These are phyloP conservation scores for Kluyveromyces sp. DNA, from an alignment of 1,139 yeast species.

Conservation along the genomic window DNA sequence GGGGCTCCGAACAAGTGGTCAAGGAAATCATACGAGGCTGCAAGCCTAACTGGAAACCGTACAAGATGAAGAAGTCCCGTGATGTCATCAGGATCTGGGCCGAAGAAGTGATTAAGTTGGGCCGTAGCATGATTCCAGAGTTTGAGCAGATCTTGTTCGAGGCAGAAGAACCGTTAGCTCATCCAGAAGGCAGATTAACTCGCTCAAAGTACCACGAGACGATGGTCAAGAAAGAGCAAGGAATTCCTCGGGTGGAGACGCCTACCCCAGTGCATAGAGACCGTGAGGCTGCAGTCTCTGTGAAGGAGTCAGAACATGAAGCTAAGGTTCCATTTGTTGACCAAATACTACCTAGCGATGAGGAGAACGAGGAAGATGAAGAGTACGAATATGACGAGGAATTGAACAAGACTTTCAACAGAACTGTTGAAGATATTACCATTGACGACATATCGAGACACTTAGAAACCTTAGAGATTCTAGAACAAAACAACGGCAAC, in stretches of 20 bases:
- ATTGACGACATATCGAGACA: conserved; percentile 34
- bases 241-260: conserved; percentile 13
- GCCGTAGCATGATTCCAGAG: conserved; percentile 62
- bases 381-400: conserved; percentile 33
- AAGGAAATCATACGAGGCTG: conserved; percentile 67
- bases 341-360: conserved; percentile 25
- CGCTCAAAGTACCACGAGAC: conserved; percentile 9
- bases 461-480: conserved; percentile 30
- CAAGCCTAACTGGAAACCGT: conserved; percentile 57
- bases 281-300: not conserved
- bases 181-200: conserved; percentile 11
- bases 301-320: conserved; percentile 10
- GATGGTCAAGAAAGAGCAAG: conserved; percentile 7
- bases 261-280: conserved; percentile 12
- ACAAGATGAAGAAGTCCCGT: conserved; percentile 39
- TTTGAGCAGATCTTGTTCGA: conserved; percentile 26
- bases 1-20: conserved; percentile 59
- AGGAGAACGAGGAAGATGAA: conserved; percentile 31
- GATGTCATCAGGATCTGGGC: conserved; percentile 52
- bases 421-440: conserved; percentile 34
- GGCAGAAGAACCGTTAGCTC: conserved; percentile 6
- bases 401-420: conserved; percentile 32
- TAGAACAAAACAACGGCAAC: conserved; percentile 14
- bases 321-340: conserved; percentile 25
- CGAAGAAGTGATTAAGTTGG: conserved; percentile 58